These are phyloP conservation scores for Lichtheimia ornata DNA, from an alignment of 371 early-diverging fungal genomes.

Conservation along the genomic window DNA sequence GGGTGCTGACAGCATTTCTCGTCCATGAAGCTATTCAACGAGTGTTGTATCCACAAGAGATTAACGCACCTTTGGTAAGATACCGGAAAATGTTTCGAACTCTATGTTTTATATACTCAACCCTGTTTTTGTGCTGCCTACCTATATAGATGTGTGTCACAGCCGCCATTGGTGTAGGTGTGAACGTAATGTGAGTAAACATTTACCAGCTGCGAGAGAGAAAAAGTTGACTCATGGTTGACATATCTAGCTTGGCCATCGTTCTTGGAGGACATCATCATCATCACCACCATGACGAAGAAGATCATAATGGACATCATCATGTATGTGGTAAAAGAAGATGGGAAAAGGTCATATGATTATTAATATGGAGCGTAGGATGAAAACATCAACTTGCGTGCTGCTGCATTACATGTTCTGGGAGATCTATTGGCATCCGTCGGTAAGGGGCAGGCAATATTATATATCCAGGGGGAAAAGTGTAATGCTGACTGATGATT, in stretches of 20 bases:
- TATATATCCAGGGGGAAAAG: neutral
- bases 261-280: conserved; percentile 53
- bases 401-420: conserved; percentile 80
- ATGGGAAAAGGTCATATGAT: too few relatives aligned
- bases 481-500: conserved; percentile 3
- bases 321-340: conserved; percentile 10
- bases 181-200: conserved; percentile 73
- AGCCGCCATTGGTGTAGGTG: conserved; percentile 72
- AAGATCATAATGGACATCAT: conserved; percentile 9
- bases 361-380: conserved; percentile 33
- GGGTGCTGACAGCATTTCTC: conserved; percentile 77
- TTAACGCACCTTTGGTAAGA: conserved; percentile 66
- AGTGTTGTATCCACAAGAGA: conserved; percentile 66
- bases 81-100: neutral
- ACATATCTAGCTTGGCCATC: conserved; percentile 36
- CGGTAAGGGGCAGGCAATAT: conserved; percentile 35
- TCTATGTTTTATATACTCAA: too few relatives aligned
- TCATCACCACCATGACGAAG: conserved; percentile 39
- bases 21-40: conserved; percentile 79
- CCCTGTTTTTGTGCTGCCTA: too few relatives aligned
- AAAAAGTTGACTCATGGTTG: too few relatives aligned
- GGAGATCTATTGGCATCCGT: conserved; percentile 85
- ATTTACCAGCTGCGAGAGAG: neutral
- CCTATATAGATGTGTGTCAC: conserved; percentile 65
- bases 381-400: conserved; percentile 70